Percentiles rank a stretch among this genome's conserved stretches.
phyloP scores from a whole-genome alignment of 805 yeast genomes.

The Lipomyces anomalus region DNA sequence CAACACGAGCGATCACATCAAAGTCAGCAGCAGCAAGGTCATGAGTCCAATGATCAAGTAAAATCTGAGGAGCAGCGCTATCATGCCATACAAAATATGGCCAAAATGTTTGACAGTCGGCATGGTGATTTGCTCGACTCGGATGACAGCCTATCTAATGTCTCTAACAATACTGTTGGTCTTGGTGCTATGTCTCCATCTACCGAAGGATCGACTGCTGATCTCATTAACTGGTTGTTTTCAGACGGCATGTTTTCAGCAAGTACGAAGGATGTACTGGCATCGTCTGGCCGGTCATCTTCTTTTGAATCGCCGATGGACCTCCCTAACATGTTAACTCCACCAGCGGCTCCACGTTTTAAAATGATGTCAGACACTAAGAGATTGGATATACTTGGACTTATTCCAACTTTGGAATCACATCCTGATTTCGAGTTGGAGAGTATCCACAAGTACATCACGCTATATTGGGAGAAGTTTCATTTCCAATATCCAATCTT shows the following conservation, averaged over 20 bases:
- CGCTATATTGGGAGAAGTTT: slow-evolving; percentile 50
- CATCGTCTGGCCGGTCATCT: slow-evolving; percentile 27
- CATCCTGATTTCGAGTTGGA: slow-evolving; percentile 35
- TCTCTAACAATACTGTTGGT: slow-evolving; percentile 3
- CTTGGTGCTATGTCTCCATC: slow-evolving; percentile 1
- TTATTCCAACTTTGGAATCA: slow-evolving; percentile 32
- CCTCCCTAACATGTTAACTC: slow-evolving; percentile 37
- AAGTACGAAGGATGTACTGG: slow-evolving; percentile 26
- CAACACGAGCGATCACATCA: too few species aligned
- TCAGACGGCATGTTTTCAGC: slow-evolving; percentile 33
- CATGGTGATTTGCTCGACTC: too few species aligned
- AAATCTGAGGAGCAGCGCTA: too few species aligned
- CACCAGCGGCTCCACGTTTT: slow-evolving; percentile 33
- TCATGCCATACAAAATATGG: too few species aligned
- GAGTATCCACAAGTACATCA: slow-evolving; percentile 31
- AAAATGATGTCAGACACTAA: slow-evolving; percentile 30
- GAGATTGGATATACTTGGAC: slow-evolving; percentile 26
- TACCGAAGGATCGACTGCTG: too few species aligned
- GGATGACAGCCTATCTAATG: neutral
- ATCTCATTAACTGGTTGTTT: slow-evolving; percentile 35
- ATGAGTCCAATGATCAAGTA: too few species aligned
- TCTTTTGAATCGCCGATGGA: slow-evolving; percentile 37
- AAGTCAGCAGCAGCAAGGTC: too few species aligned
- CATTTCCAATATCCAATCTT: slow-evolving; percentile 56
- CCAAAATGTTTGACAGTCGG: too few species aligned